Evolutionary conservation across 257 asterid genomes (phyloP).

Genomic region (Petunia secreta): DNA sequence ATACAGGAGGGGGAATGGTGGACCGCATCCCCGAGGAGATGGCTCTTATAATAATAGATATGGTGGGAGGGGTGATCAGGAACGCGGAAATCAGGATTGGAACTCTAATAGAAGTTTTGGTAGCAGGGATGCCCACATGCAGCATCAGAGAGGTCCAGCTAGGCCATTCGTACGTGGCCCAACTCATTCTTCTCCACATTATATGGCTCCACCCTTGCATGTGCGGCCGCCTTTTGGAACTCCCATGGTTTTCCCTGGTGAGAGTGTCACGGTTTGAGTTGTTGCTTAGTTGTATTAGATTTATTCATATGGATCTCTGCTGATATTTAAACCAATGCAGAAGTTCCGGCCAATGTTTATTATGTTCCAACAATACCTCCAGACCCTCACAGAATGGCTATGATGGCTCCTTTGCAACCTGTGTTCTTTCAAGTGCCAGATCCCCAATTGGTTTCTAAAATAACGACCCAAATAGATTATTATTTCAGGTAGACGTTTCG

Average conservation of each 20-base stretch:
- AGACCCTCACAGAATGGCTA: slow-evolving; percentile 54
- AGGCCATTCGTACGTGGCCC: slow-evolving; percentile 56
- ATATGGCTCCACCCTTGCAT: slow-evolving; percentile 46
- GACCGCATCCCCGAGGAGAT: slow-evolving; percentile 62
- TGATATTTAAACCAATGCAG: slow-evolving; percentile 45
- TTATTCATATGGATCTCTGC: neutral
- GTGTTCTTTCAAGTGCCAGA: slow-evolving; percentile 46
- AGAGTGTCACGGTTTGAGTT: slow-evolving; percentile 30
- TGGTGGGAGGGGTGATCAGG: slow-evolving; percentile 71
- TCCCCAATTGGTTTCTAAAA: slow-evolving; percentile 55
- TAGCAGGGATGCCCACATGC: slow-evolving; percentile 56
- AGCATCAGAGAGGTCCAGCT: slow-evolving; percentile 48
- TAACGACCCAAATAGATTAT: slow-evolving; percentile 66
- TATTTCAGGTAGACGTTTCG: slow-evolving; percentile 60
- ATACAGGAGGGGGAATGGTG: slow-evolving; percentile 60
- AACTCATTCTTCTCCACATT: slow-evolving; percentile 44
- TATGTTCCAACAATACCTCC: slow-evolving; percentile 52
- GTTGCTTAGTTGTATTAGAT: neutral
- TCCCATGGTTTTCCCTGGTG: slow-evolving; percentile 63
- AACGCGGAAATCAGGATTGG: slow-evolving; percentile 58
- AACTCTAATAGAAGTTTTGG: slow-evolving; percentile 54
- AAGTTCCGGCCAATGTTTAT: slow-evolving; percentile 49
- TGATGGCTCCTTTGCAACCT: slow-evolving; percentile 51
- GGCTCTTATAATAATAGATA: slow-evolving; percentile 53
- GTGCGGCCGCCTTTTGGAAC: slow-evolving; percentile 55